Evolutionary conservation across 257 asterid species (phyloP).

Genomic region (Ophiorrhiza pumila): DNA sequence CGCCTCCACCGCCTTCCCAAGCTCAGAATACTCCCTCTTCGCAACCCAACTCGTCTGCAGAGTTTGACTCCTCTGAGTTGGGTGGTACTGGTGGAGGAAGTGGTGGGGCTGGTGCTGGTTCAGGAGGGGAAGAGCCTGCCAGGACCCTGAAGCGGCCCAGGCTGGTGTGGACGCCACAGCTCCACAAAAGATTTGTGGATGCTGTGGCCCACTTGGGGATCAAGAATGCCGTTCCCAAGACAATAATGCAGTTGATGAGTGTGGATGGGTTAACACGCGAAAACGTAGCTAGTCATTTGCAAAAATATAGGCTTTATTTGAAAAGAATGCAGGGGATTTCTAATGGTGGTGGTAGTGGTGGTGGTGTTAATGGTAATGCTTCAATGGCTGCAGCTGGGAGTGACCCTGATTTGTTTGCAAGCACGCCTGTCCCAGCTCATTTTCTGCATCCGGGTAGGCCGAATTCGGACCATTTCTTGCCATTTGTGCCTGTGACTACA

Average conservation of each 20-base stretch:
- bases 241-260: conserved; percentile 55
- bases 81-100: conserved; percentile 37
- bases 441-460: conserved; percentile 59
- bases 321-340: conserved; percentile 45
- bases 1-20: conserved; percentile 30
- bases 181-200: conserved; percentile 50
- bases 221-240: conserved; percentile 53
- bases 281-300: conserved; percentile 51
- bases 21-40: conserved; percentile 37
- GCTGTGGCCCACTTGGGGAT: conserved; percentile 52
- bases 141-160: conserved; percentile 47
- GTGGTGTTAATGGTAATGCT: conserved; percentile 25
- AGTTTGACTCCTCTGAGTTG: conserved; percentile 58
- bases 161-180: conserved; percentile 56
- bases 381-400: conserved; percentile 40
- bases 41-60: conserved; percentile 60
- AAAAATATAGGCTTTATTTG: conserved; percentile 44
- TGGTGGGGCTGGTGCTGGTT: conserved; percentile 20
- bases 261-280: conserved; percentile 52
- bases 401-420: conserved; percentile 47
- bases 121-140: conserved; percentile 40
- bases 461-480: conserved; percentile 53
- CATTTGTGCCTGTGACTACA: conserved; percentile 47
- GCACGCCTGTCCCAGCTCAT: conserved; percentile 72
- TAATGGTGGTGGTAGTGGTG: conserved; percentile 28